These are phyloP conservation scores for Sinapis alba DNA, from an alignment of 441 rosid genomes.

Conservation along the genomic window DNA sequence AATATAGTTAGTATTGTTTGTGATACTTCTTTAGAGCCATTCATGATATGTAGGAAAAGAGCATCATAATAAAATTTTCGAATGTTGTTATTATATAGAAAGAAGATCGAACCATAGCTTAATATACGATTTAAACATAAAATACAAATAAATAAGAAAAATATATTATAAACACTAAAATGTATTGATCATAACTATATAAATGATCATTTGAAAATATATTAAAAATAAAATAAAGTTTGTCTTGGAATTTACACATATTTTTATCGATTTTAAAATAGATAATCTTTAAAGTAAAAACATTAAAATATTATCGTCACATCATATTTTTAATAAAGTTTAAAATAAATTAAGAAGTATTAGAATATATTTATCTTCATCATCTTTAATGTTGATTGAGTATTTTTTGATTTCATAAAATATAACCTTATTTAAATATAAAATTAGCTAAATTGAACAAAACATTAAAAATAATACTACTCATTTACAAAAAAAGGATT, in stretches of 20 bases:
- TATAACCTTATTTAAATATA: background rate
- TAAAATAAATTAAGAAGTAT: background rate
- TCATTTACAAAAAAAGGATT: background rate
- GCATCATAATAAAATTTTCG: background rate
- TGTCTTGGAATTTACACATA: background rate
- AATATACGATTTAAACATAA: background rate
- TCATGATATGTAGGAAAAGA: background rate
- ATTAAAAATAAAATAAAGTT: no score
- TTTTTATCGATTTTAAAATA: no score
- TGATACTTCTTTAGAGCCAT: background rate
- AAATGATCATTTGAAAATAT: background rate
- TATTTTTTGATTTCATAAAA: background rate
- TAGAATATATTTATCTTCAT: background rate
- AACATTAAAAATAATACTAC: background rate
- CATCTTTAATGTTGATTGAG: background rate
- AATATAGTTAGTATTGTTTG: background rate
- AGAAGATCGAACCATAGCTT: background rate
- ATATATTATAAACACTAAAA: background rate
- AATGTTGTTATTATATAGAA: background rate
- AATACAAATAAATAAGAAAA: background rate
- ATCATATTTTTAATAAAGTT: background rate
- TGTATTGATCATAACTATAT: background rate
- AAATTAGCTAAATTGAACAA: background rate
- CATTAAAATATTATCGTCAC: no score
- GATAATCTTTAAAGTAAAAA: no score